Evolutionary conservation across 164 flowering plant species (phyloP).

Genomic region (Stephania yunnanensis): DNA sequence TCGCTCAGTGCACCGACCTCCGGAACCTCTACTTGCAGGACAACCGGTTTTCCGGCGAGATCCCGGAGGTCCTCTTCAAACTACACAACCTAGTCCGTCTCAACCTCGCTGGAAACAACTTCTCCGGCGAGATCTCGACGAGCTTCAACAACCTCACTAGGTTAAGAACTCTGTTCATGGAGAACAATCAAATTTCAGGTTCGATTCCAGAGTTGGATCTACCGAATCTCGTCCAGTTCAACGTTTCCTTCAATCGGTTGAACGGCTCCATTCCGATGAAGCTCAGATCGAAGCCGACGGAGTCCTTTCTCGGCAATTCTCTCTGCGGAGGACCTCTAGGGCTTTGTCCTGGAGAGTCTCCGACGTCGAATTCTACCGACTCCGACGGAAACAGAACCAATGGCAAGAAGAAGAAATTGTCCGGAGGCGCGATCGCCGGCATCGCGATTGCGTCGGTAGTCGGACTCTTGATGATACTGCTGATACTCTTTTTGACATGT

Average conservation of each 20-base stretch:
- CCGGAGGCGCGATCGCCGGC: constrained; percentile 81
- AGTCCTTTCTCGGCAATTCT: constrained; percentile 48
- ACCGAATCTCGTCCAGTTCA: constrained; percentile 45
- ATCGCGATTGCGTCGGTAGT: constrained; percentile 58
- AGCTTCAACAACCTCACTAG: constrained; percentile 43
- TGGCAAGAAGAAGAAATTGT: constrained; percentile 33
- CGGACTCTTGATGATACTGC: constrained; percentile 35
- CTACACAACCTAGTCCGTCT: constrained; percentile 51
- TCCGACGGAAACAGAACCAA: not conserved
- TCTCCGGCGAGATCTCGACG: constrained; percentile 56
- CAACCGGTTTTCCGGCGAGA: constrained; percentile 57
- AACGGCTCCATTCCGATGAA: constrained; percentile 59
- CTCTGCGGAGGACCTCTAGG: constrained; percentile 71
- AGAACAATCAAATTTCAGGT: constrained; percentile 53
- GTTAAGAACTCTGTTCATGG: constrained; percentile 46
- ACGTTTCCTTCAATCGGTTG: constrained; percentile 57
- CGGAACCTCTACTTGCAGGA: constrained; percentile 64
- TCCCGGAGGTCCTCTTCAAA: constrained; percentile 43
- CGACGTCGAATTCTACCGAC: not conserved
- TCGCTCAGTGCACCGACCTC: constrained; percentile 38
- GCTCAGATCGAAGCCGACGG: constrained; percentile 18
- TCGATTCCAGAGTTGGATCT: constrained; percentile 46
- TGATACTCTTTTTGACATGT: constrained; percentile 40
- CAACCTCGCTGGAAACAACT: constrained; percentile 56
- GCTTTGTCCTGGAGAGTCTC: constrained; percentile 24